Evolutionary conservation across 2,329 filamentous ascomycete genomes (phyloP).

Genomic region (Passalora sequoiae): DNA sequence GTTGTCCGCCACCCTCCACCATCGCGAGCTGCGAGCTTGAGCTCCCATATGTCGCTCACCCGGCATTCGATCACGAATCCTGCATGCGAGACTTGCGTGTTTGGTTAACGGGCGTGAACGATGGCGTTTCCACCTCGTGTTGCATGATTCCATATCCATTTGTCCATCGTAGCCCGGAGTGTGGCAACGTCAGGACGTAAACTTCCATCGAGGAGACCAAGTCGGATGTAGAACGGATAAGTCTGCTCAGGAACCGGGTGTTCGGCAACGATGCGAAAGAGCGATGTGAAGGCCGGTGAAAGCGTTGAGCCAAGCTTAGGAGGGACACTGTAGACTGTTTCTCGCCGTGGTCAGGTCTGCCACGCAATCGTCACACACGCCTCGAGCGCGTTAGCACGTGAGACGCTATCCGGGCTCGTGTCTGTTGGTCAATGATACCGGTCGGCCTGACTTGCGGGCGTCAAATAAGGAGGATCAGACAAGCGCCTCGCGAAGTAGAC

Average conservation of each 20-base stretch:
- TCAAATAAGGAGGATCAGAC: no score
- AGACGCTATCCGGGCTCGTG: no score
- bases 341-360: conserved; percentile 6
- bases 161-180: not conserved
- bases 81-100: not conserved
- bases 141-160: not conserved
- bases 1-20: conserved; percentile 5
- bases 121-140: conserved; percentile 4
- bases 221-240: not conserved
- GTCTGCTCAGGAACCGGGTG: not conserved
- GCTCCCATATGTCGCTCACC: conserved; percentile 1
- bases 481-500: not conserved
- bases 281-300: conserved; percentile 3
- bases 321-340: not conserved
- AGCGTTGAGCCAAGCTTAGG: conserved; percentile 7
- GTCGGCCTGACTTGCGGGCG: no score
- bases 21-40: conserved; percentile 4
- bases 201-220: not conserved
- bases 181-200: not conserved
- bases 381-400: conserved; percentile 1
- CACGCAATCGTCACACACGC: conserved; percentile 5
- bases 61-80: not conserved
- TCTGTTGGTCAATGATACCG: no score
- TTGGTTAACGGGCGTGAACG: not conserved
- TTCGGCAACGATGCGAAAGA: conserved; percentile 1